Conservation (phyloP, 176 grass and related monocot species). For the Bolboschoenus planiculmis region DNA sequence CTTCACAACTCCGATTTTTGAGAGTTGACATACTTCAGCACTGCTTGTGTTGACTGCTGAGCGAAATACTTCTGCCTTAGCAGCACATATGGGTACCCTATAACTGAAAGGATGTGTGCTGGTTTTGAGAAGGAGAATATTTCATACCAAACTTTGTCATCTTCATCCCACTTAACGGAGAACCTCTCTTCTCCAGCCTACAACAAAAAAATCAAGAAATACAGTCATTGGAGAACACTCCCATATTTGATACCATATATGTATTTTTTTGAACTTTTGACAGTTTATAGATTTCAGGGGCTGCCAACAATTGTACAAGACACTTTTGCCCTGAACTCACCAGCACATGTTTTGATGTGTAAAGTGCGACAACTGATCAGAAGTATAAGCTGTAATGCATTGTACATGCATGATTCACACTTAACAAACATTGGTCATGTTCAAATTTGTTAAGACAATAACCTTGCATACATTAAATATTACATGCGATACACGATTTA, state of each 20-base stretch:
- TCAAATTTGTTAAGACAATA: not conserved
- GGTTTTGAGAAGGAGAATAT: slow-evolving; percentile 77
- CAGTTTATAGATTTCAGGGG: not conserved
- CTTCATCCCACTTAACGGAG: slow-evolving; percentile 56
- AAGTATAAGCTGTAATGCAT: not conserved
- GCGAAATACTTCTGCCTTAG: slow-evolving; percentile 63
- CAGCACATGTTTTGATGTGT: not conserved
- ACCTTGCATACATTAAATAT: not conserved
- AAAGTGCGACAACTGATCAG: not conserved
- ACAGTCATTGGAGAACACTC: not conserved
- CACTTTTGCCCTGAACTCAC: not conserved
- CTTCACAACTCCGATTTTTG: not conserved
- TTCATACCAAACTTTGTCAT: slow-evolving; percentile 77
- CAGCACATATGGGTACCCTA: slow-evolving; percentile 63
- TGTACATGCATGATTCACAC: not conserved
- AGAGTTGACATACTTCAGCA: slow-evolving; percentile 34
- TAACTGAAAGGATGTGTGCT: slow-evolving; percentile 41
- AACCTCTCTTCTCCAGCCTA: slow-evolving; percentile 86
- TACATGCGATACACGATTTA: not conserved
- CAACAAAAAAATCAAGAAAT: not conserved
- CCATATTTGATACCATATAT: not conserved
- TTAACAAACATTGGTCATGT: not conserved
- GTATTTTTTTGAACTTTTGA: not conserved
- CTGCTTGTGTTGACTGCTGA: slow-evolving; percentile 33
- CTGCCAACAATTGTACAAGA: not conserved